Evolutionary conservation across 208 protist species (phyloP), one percentile per base, ranked within the genome.

Genomic region (Crithidia thermophila): DNA sequence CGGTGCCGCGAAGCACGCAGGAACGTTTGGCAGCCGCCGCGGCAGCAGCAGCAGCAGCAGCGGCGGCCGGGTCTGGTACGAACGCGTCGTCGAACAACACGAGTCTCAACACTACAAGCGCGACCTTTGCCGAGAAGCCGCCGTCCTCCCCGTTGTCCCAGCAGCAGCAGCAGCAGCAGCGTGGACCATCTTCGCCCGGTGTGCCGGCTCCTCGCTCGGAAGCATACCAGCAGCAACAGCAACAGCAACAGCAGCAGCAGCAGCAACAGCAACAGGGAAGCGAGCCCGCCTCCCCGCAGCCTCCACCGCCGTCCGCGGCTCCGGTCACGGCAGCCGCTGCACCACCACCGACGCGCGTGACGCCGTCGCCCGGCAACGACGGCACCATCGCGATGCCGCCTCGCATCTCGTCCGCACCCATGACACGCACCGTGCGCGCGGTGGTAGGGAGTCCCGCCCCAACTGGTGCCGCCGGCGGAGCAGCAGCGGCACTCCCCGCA

Each of bases 1-100:
- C 65, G 27, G 37, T 75, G n/a, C 69, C 69, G 10, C 60, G 69
- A 14, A 75, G 69, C n/a, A 61, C 69, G 27, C 69, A 75, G 61
- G 68, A 75, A 42, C 68, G 68, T 4, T 59, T 67, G 52, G 67
- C 67, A 18, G 67, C 67, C 14, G 34, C 39, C 13, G 64, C 55
- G 43, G 43, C 51, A 56, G 43, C 60, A 33, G 55, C 69, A 23
- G 55, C 61, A 36, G 50, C 67, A 14, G 70, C 65, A 40, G 49
- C 51, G 18, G 28, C 49, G 8, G 47, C 67, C 30, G 50, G 45
- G 34, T 67, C 25, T 8, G 69, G 52, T 10, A 39, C 53, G n/a
- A n/a, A n/a, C n/a, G n/a, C n/a, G 52, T 67, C 61, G 6, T 58
- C 69, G 3, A 75, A 25, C 36, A 67, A 21, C 20, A 18, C 42